Base-by-base conservation (phyloP, 352 stramenopile genomes). In the Pythium aquatile region DNA sequence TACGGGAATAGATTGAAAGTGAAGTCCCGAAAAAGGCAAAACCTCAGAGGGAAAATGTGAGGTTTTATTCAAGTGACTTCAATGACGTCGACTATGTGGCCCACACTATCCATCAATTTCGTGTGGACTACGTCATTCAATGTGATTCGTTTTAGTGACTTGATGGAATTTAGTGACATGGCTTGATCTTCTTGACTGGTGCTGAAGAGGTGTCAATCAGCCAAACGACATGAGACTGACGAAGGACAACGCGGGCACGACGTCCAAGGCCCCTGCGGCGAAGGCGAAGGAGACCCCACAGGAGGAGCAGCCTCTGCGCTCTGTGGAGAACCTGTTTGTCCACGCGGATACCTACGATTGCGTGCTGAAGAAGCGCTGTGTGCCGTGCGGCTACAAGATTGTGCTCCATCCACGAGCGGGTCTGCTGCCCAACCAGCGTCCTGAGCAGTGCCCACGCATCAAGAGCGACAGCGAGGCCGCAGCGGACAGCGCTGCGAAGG, bases 311-410 rank as follows among this genome's bases (percentile, higher is more conserved):
- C 42, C 37, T 26, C 46, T 70, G 61, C 83, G 83, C n/a, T 73
- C 74, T 49, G 61, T 87, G 14, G 65, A 83, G 46, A 71, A 87
- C 59, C 76, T 93, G 33, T 75, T 76, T 51, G 83, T 88, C 53
- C 83, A 93, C 37, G 55, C 46, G 9, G 81, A 85, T 28, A 96
- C 88, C 63, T 73, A 93, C 28, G 60, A 65, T 7, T 96, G 88
- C 53, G 85, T 81, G 3, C 62, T 91, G 29, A 57, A 66, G 66
- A 74, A 69, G n/a, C 75, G 79, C 61, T 96, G 88, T 70, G 70
- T 91, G n/a, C 80, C 86, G 8, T 96, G 88, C 65, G 90, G 82
- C 67, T 96, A 96, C 75, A 96, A 96, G 75, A 82, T 95, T 49
- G 76, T 90, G 26, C 71, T 96, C 37, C 74, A 91, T 58, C 63